Conservation (phyloP, 257 asterid genomes). For the Nicotiana tomentosiformis region DNA sequence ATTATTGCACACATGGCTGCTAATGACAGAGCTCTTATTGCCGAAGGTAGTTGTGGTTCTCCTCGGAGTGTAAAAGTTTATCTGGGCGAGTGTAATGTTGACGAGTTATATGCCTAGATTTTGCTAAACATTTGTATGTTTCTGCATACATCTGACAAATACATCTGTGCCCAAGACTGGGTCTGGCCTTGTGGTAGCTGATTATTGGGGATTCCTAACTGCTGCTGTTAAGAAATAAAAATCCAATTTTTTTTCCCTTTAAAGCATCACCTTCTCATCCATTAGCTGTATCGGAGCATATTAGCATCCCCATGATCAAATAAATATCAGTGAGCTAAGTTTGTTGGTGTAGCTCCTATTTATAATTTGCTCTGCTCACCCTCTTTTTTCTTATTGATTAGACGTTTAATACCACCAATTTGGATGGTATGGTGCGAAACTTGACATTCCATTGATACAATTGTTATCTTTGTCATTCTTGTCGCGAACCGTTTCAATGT, state of each 20-base stretch:
- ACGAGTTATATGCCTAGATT: constrained; percentile 57
- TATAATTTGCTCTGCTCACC: background rate
- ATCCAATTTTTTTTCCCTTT: background rate
- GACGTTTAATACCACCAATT: background rate
- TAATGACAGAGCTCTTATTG: constrained; percentile 94
- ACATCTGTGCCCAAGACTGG: background rate
- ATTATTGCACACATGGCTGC: constrained; percentile 95
- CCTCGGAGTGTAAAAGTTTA: constrained; percentile 86
- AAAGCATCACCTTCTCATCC: background rate
- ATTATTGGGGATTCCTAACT: constrained; percentile 5
- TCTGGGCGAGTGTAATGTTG: constrained; percentile 93
- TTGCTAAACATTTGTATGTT: background rate
- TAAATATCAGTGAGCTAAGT: constrained; percentile 1
- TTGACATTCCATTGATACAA: background rate
- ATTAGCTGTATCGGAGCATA: background rate
- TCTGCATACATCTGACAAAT: background rate
- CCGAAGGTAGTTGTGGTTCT: constrained; percentile 95
- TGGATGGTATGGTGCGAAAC: background rate
- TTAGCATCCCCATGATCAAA: background rate
- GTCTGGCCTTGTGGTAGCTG: constrained; percentile 6
- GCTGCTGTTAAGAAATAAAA: constrained; percentile 10
- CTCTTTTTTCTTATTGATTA: background rate
- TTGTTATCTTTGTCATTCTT: background rate
- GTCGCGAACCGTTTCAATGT: background rate
- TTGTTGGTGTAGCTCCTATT: background rate